A percentile compares a stretch with the other conserved stretches of the same genome.
These are phyloP conservation scores for Bremia lactucae DNA, from an alignment of 352 stramenopile species.

Conservation along the genomic window DNA sequence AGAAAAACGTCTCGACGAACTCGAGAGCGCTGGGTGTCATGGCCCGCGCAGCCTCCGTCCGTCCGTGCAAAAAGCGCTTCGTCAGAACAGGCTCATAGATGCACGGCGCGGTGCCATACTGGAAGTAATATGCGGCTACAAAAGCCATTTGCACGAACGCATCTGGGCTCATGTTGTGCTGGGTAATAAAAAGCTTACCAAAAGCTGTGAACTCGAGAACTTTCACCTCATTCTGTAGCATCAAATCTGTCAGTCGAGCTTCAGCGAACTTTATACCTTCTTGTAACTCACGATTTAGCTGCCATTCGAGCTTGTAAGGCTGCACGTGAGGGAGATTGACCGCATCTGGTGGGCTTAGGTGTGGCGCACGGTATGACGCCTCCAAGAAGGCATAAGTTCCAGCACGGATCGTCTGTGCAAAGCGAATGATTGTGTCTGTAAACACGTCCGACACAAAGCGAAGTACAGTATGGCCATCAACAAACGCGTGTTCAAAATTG, in stretches of 20 bases:
- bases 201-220: conserved; percentile 91
- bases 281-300: conserved; percentile 65
- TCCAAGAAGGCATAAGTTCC: conserved; percentile 67
- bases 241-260: conserved; percentile 89
- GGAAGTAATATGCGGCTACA: conserved; percentile 88
- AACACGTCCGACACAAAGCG: conserved; percentile 85
- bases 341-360: conserved; percentile 31
- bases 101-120: conserved; percentile 84
- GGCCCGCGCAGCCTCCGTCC: conserved; percentile 90
- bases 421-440: conserved; percentile 88
- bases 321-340: conserved; percentile 35
- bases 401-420: conserved; percentile 89
- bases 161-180: conserved; percentile 89
- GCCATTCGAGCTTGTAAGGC: conserved; percentile 89
- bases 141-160: conserved; percentile 95
- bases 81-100: conserved; percentile 94
- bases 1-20: conserved; percentile 87
- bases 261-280: conserved; percentile 89
- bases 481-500: conserved; percentile 97
- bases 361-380: conserved; percentile 59
- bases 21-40: conserved; percentile 84
- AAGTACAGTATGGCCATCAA: conserved; percentile 94
- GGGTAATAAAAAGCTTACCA: conserved; percentile 86
- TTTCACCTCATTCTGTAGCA: conserved; percentile 88
- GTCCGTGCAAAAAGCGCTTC: conserved; percentile 90